These are phyloP conservation scores for Oleoguttula mirabilis DNA, from an alignment of 495 filamentous ascomycete species.

Conservation along the genomic window DNA sequence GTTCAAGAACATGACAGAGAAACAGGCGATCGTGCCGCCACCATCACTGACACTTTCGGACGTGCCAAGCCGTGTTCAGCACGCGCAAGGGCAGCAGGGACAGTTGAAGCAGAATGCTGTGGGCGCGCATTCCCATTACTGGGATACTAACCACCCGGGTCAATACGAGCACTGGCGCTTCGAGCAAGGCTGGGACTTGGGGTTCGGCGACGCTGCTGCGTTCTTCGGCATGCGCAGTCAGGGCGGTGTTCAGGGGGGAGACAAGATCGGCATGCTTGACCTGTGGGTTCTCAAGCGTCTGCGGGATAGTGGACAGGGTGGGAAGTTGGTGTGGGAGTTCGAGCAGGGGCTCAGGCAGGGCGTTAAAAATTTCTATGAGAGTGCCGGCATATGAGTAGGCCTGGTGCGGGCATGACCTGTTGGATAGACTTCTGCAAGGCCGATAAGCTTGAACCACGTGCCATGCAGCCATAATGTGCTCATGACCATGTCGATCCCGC, in stretches of 20 bases:
- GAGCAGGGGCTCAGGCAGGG: constrained; percentile 42
- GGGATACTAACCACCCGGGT: constrained; percentile 33
- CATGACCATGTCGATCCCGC: too few species aligned
- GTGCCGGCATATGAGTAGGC: constrained; percentile 22
- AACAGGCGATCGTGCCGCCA: constrained; percentile 32
- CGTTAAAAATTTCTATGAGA: constrained; percentile 31
- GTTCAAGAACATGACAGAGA: constrained; percentile 36
- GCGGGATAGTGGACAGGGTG: constrained; percentile 32
- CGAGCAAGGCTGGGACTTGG: constrained; percentile 41
- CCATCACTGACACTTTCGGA: constrained; percentile 27
- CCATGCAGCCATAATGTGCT: too few species aligned
- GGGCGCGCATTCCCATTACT: constrained; percentile 33
- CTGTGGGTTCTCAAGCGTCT: constrained; percentile 44
- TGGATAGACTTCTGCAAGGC: too few species aligned
- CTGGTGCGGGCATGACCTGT: too few species aligned
- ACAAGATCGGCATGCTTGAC: constrained; percentile 43
- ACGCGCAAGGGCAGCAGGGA: constrained; percentile 27
- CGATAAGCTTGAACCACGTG: too few species aligned
- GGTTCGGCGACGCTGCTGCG: constrained; percentile 36
- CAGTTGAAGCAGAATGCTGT: constrained; percentile 25
- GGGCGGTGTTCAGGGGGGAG: constrained; percentile 24
- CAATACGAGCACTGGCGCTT: constrained; percentile 38
- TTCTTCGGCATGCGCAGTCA: constrained; percentile 35
- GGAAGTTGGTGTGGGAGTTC: constrained; percentile 38
- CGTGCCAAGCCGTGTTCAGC: constrained; percentile 22